Conservation (phyloP, 1,284 basidiomycete genomes). For the Papiliotrema flavescens region DNA sequence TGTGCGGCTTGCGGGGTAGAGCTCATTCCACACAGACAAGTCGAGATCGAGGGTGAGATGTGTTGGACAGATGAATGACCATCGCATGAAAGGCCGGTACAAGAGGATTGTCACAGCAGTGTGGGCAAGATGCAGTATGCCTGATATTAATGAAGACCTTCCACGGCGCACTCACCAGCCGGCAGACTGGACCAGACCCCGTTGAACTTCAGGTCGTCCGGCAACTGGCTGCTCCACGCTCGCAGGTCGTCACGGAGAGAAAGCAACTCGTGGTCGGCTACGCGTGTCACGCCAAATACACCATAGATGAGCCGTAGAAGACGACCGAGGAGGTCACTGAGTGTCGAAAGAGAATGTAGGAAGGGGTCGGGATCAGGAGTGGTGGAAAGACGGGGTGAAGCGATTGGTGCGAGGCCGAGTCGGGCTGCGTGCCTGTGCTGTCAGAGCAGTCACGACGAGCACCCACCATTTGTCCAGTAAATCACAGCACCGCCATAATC, state of each 20-base stretch:
- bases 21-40: slow-evolving; percentile 19
- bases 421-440: slow-evolving; percentile 21
- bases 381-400: too few species aligned
- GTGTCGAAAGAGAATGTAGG: slow-evolving; percentile 11
- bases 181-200: slow-evolving; percentile 16
- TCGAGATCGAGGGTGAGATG: slow-evolving; percentile 17
- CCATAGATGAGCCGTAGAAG: slow-evolving; percentile 19
- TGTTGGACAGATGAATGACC: slow-evolving; percentile 25
- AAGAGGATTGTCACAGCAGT: slow-evolving; percentile 18
- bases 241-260: slow-evolving; percentile 13
- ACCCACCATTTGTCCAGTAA: slow-evolving; percentile 26
- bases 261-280: slow-evolving; percentile 11
- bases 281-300: slow-evolving; percentile 12
- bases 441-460: neutral
- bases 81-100: slow-evolving; percentile 32
- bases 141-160: slow-evolving; percentile 2
- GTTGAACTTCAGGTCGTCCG: slow-evolving; percentile 5
- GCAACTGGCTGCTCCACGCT: slow-evolving; percentile 15
- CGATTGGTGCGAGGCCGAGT: slow-evolving; percentile 11
- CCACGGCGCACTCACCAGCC: slow-evolving; percentile 9
- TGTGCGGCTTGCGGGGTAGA: slow-evolving; percentile 12
- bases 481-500: slow-evolving; percentile 22
- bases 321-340: slow-evolving; percentile 12
- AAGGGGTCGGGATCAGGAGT: too few species aligned
- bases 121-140: slow-evolving; percentile 22